phyloP scores from a whole-genome alignment of 345 rosid species.

The Streptanthus diversifolius region DNA sequence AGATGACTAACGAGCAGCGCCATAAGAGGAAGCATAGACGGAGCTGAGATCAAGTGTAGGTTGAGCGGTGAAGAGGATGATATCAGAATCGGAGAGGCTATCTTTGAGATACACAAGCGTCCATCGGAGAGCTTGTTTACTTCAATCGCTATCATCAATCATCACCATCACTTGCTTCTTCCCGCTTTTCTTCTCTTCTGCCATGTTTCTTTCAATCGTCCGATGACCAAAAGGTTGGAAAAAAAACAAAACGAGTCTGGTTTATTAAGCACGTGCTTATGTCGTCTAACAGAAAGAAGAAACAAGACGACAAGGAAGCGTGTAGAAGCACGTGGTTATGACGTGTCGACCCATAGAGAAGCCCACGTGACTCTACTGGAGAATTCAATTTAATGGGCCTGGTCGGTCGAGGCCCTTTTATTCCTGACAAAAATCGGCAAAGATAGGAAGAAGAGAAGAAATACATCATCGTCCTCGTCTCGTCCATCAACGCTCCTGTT shows the following conservation, averaged over 20 bases:
- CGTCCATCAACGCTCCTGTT: background rate
- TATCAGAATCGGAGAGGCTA: slow-evolving; percentile 38
- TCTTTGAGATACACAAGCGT: slow-evolving; percentile 44
- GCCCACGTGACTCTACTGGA: background rate
- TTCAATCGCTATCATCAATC: slow-evolving; percentile 73
- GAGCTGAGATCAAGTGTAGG: slow-evolving; percentile 39
- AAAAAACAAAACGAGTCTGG: background rate
- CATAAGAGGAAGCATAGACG: slow-evolving; percentile 56
- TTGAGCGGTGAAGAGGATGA: slow-evolving; percentile 58
- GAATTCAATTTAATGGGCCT: background rate
- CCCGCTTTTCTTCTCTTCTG: slow-evolving; percentile 31
- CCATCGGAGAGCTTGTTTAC: slow-evolving; percentile 65
- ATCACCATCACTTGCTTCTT: slow-evolving; percentile 76
- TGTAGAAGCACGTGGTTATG: background rate
- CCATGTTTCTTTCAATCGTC: slow-evolving; percentile 2
- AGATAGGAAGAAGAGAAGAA: background rate
- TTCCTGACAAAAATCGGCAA: background rate
- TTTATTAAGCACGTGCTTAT: background rate
- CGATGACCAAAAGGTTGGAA: background rate
- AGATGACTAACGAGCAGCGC: slow-evolving; percentile 46
- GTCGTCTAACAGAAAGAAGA: background rate
- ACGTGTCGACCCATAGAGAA: background rate
- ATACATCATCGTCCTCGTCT: background rate
- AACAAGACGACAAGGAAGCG: background rate
- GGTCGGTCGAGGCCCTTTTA: background rate